Percentiles rank a stretch among this genome's conserved stretches.
Conservation (phyloP, 108 stramenopile species). For the Stephanodiscus triporus region DNA sequence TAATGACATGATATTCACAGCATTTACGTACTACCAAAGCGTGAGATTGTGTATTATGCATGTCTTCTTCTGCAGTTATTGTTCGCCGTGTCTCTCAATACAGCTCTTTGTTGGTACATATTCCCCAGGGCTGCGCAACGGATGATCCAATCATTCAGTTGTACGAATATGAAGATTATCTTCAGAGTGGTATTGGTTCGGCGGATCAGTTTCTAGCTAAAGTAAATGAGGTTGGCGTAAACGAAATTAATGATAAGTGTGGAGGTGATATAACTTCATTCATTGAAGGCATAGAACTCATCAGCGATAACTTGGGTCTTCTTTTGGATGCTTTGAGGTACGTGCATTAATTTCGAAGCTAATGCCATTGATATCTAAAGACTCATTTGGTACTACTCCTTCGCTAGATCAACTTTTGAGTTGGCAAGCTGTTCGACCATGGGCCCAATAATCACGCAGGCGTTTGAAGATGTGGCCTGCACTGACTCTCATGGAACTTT, state of each 20-base stretch:
- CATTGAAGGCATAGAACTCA: conserved; percentile 34
- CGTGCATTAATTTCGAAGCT: neutral
- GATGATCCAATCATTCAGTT: conserved; percentile 30
- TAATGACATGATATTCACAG: conserved; percentile 24
- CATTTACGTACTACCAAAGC: conserved; percentile 44
- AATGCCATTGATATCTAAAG: conserved; percentile 13
- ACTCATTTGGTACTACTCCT: no score
- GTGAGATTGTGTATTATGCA: conserved; percentile 8
- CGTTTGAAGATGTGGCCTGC: conserved; percentile 1
- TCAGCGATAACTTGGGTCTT: conserved; percentile 39
- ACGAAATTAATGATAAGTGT: conserved; percentile 31
- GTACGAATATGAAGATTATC: conserved; percentile 43
- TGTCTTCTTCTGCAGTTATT: neutral
- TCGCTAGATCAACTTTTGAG: conserved; percentile 10
- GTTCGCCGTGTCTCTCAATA: neutral
- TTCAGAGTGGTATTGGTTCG: conserved; percentile 22
- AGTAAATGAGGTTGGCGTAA: conserved; percentile 29
- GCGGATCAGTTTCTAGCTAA: conserved; percentile 20
- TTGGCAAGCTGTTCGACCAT: conserved; percentile 11
- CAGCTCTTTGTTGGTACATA: neutral
- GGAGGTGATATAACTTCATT: conserved; percentile 23
- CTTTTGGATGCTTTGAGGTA: conserved; percentile 24
- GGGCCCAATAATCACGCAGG: neutral
- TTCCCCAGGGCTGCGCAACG: conserved; percentile 27
- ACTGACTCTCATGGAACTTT: neutral